Conservation (phyloP, 352 stramenopile species). For the Globisporangium heterothallicum region DNA sequence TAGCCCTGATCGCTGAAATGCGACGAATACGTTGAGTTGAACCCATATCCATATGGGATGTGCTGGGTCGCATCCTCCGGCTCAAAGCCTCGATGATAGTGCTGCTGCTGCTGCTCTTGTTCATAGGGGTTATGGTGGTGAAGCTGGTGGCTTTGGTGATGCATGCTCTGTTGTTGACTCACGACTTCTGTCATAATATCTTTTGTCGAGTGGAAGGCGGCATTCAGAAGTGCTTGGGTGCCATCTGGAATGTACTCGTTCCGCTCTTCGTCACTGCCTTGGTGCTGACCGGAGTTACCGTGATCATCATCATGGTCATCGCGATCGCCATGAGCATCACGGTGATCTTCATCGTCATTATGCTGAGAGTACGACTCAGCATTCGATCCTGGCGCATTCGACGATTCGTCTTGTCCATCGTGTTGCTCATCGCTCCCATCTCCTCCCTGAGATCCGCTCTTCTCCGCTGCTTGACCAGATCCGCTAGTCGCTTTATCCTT, state of each 20-base stretch:
- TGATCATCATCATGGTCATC: slow-evolving; percentile 14
- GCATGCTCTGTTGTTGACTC: slow-evolving; percentile 29
- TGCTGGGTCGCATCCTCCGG: slow-evolving; percentile 46
- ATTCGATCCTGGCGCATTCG: background rate
- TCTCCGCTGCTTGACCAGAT: background rate
- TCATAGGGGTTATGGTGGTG: slow-evolving; percentile 27
- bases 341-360: slow-evolving; percentile 11
- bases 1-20: slow-evolving; percentile 22
- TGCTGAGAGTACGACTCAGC: slow-evolving; percentile 1
- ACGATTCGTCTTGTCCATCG: slow-evolving; percentile 9
- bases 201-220: slow-evolving; percentile 65
- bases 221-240: slow-evolving; percentile 59
- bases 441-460: background rate
- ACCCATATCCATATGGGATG: slow-evolving; percentile 24
- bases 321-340: slow-evolving; percentile 4
- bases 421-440: slow-evolving; percentile 5
- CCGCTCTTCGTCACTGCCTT: slow-evolving; percentile 14
- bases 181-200: slow-evolving; percentile 73
- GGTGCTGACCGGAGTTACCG: slow-evolving; percentile 15
- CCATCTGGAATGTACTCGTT: slow-evolving; percentile 45
- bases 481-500: slow-evolving; percentile 20
- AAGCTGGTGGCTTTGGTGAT: slow-evolving; percentile 28
- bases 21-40: slow-evolving; percentile 15
- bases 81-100: slow-evolving; percentile 56
- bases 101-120: slow-evolving; percentile 19